phyloP scores from a whole-genome alignment of 2,329 filamentous ascomycete species.

The Sporothrix inflata region DNA sequence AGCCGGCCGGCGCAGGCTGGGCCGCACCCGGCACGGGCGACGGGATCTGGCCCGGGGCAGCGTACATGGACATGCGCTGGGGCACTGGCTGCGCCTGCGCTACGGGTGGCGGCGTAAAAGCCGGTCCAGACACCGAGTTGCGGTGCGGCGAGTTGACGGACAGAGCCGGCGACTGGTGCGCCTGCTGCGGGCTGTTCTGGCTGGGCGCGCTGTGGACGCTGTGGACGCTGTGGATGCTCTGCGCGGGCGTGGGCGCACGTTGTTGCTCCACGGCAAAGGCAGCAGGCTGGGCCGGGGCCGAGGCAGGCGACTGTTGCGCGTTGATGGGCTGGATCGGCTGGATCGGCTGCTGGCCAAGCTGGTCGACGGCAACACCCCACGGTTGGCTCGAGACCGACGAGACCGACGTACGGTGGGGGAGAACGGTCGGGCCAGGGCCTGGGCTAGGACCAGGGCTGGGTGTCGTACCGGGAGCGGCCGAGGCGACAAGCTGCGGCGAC shows the following conservation, averaged over 20 bases:
- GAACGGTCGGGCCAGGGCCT: neutral
- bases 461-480: neutral
- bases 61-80: constrained; percentile 28
- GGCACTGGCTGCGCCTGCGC: neutral
- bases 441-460: neutral
- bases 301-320: neutral
- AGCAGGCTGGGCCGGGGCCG: neutral
- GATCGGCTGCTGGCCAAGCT: neutral
- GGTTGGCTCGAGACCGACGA: constrained; percentile 24
- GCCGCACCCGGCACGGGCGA: neutral
- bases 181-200: constrained; percentile 25
- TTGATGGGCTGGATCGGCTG: neutral
- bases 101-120: constrained; percentile 6
- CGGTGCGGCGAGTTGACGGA: constrained; percentile 28
- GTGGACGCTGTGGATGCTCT: constrained; percentile 27
- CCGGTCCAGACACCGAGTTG: constrained; percentile 21
- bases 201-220: constrained; percentile 23
- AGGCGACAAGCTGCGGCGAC: neutral
- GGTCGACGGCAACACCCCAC: neutral
- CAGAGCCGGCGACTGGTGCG: constrained; percentile 27
- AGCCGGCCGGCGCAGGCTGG: neutral
- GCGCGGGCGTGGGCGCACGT: constrained; percentile 21
- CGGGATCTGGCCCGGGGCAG: neutral
- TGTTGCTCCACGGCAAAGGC: neutral
- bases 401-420: constrained; percentile 25